Percentiles rank a stretch among this genome's conserved stretches.
phyloP scores from a whole-genome alignment of 192 early-diverging fungal species.

The Rhizoclosmatium sp. region DNA sequence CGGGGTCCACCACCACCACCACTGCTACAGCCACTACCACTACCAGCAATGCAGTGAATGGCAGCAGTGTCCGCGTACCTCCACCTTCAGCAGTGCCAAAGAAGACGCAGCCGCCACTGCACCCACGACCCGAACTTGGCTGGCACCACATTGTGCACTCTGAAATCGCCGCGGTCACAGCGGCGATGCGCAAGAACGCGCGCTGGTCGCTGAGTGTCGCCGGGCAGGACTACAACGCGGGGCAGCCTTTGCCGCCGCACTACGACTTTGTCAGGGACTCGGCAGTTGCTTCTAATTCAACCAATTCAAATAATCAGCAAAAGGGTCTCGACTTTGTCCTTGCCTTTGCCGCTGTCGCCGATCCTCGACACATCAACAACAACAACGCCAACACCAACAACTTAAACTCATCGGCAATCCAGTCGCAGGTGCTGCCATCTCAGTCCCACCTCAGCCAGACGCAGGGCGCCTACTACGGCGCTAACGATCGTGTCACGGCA shows the following conservation, averaged over 20 bases:
- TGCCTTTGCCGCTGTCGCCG: background rate
- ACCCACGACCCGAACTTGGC: conserved; percentile 55
- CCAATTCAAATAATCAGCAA: background rate
- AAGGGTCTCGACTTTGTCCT: background rate
- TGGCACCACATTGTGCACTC: conserved; percentile 77
- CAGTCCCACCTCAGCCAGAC: background rate
- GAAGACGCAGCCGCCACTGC: background rate
- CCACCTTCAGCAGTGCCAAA: no score
- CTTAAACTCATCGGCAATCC: background rate
- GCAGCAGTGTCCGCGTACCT: no score
- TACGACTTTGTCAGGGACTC: background rate
- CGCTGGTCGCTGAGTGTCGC: conserved; percentile 64
- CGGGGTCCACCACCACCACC: no score
- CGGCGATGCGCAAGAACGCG: conserved; percentile 83
- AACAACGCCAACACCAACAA: background rate
- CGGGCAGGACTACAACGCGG: background rate
- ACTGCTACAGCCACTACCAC: no score
- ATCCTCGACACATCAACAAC: background rate
- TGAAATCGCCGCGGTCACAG: conserved; percentile 78
- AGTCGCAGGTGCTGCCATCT: background rate
- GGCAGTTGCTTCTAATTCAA: background rate
- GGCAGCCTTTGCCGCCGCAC: background rate
- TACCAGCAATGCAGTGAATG: no score
- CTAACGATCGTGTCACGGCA: background rate
- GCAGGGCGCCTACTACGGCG: background rate